Percentiles rank a stretch among this genome's conserved stretches.
Evolutionary conservation across 768 basidiomycete genomes (phyloP).

Genomic region (Suillus fuscotomentosus): DNA sequence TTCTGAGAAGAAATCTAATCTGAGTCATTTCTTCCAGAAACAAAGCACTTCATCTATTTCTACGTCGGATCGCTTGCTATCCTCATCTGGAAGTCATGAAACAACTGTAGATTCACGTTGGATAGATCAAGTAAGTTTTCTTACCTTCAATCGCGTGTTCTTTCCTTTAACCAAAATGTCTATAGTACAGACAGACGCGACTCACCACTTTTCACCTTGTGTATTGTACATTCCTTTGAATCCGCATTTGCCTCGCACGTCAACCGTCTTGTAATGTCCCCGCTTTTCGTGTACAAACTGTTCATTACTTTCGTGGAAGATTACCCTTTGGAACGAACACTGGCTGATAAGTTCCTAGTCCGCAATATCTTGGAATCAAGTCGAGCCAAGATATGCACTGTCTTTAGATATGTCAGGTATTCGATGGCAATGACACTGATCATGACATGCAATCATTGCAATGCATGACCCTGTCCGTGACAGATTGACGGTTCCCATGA

Average conservation of each 20-base stretch:
- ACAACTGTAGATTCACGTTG: slow-evolving; percentile 7
- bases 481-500: background rate
- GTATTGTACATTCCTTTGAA: slow-evolving; percentile 24
- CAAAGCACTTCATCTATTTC: slow-evolving; percentile 99
- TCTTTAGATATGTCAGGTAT: background rate
- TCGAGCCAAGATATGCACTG: background rate
- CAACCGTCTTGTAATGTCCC: slow-evolving; percentile 25
- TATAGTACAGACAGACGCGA: slow-evolving; percentile 13
- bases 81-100: slow-evolving; percentile 92
- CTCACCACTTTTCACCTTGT: slow-evolving; percentile 15
- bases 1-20: background rate
- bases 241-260: slow-evolving; percentile 16
- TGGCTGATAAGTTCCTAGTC: background rate
- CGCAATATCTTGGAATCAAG: background rate
- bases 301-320: background rate
- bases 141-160: background rate
- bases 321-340: background rate
- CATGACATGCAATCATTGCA: background rate
- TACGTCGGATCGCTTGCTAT: slow-evolving; percentile 92
- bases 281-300: slow-evolving; percentile 17
- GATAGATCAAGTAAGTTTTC: slow-evolving; percentile 25
- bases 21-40: slow-evolving; percentile 56
- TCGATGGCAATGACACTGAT: background rate
- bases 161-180: slow-evolving; percentile 1
- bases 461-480: background rate